Percentiles rank a stretch among this genome's conserved stretches.
phyloP scores from a whole-genome alignment of 2,329 filamentous ascomycete species.

The Ophiobolus disseminans region DNA sequence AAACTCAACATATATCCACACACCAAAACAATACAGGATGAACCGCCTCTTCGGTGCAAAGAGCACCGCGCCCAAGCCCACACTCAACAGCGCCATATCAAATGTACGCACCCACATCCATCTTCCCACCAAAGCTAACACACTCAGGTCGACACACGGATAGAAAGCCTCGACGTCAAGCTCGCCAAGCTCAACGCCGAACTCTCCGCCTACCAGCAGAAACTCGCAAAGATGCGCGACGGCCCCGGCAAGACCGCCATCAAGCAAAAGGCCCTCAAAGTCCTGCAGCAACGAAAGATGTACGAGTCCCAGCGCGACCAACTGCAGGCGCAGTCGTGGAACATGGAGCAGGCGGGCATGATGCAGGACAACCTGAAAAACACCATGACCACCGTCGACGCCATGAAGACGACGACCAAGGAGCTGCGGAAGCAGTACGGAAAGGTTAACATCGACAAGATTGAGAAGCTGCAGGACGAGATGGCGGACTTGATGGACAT shows the following conservation, averaged over 20 bases:
- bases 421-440: constrained; percentile 92
- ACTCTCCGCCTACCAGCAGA: constrained; percentile 84
- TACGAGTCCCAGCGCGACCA: constrained; percentile 95
- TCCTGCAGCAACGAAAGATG: constrained; percentile 90
- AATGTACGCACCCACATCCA: constrained; percentile 64
- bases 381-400: constrained; percentile 97
- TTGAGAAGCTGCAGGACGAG: constrained; percentile 96
- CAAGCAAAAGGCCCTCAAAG: constrained; percentile 92
- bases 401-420: constrained; percentile 96
- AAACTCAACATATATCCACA: background rate
- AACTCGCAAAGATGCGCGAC: constrained; percentile 91
- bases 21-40: constrained; percentile 63
- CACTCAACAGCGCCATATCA: constrained; percentile 79
- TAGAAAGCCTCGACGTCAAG: constrained; percentile 91
- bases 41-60: constrained; percentile 95
- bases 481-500: constrained; percentile 98
- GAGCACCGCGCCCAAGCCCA: constrained; percentile 86
- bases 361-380: constrained; percentile 99
- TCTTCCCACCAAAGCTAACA: constrained; percentile 23
- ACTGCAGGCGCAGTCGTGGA: constrained; percentile 93
- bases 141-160: constrained; percentile 75
- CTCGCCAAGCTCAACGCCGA: constrained; percentile 91
- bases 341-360: constrained; percentile 97
- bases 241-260: constrained; percentile 92
- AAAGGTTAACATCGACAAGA: constrained; percentile 96